Conservation (phyloP, 495 filamentous ascomycete genomes). For the Ascobolus immersus region DNA sequence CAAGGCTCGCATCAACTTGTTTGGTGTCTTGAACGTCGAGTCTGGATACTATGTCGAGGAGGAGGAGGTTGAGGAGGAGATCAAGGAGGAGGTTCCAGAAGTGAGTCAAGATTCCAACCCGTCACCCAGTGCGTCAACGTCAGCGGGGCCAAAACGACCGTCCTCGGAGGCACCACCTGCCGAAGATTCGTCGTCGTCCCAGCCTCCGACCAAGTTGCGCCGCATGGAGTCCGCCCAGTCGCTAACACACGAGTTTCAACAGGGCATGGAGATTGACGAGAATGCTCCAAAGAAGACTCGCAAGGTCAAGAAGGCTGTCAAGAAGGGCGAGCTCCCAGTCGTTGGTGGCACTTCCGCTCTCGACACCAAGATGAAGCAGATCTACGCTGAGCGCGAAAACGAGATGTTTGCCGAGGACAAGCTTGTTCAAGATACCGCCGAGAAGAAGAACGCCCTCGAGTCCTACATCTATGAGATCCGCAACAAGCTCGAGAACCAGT, state of each 20-base stretch:
- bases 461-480: slow-evolving; percentile 86
- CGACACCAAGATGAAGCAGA: slow-evolving; percentile 38
- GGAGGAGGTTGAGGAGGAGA: slow-evolving; percentile 85
- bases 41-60: slow-evolving; percentile 96
- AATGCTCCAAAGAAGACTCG: slow-evolving; percentile 74
- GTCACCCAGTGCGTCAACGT: too few relatives aligned
- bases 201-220: not conserved
- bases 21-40: slow-evolving; percentile 90
- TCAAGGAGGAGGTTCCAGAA: slow-evolving; percentile 31
- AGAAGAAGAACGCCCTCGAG: slow-evolving; percentile 99
- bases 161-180: not conserved
- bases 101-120: not conserved
- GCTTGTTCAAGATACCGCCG: slow-evolving; percentile 88
- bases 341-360: slow-evolving; percentile 56
- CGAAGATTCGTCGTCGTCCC: not conserved
- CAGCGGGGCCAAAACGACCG: not conserved
- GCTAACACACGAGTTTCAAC: slow-evolving; percentile 4
- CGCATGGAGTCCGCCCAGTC: not conserved
- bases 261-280: slow-evolving; percentile 80
- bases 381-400: slow-evolving; percentile 51
- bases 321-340: slow-evolving; percentile 89
- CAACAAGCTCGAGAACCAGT: slow-evolving; percentile 77
- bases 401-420: slow-evolving; percentile 95
- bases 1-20: slow-evolving; percentile 89
- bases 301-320: slow-evolving; percentile 98